Conservation (phyloP, 306 rosid species). For the Canavalia gladiata region DNA sequence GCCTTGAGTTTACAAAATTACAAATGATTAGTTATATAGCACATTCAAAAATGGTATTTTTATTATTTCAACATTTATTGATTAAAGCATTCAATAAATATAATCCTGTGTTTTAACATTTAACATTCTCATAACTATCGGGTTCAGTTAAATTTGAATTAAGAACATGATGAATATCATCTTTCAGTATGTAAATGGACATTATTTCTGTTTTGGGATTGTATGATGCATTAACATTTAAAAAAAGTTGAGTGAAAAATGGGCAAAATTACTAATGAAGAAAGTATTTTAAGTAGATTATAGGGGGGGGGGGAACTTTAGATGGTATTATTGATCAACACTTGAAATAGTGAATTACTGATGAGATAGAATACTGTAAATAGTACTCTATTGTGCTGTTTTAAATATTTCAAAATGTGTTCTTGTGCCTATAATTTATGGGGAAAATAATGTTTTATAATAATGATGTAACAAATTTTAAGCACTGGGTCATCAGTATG, state of each 20-base stretch:
- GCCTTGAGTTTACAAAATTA: slow-evolving; percentile 3
- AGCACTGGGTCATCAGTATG: neutral
- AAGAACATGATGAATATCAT: neutral
- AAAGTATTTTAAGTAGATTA: neutral
- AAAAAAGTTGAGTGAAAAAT: too few relatives aligned
- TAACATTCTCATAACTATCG: too few relatives aligned
- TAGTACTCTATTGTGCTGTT: neutral
- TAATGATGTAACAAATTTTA: neutral
- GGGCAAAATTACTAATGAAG: neutral
- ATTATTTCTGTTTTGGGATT: neutral
- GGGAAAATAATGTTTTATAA: neutral
- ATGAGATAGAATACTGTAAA: neutral
- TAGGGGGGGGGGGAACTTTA: neutral
- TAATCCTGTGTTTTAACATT: neutral
- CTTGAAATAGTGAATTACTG: neutral
- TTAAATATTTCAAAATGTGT: neutral
- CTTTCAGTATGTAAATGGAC: neutral
- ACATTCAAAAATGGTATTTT: too few relatives aligned
- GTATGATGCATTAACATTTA: too few relatives aligned
- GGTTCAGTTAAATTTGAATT: neutral
- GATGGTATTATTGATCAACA: neutral
- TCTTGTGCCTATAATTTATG: neutral
- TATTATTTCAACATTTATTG: too few relatives aligned
- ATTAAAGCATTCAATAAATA: neutral
- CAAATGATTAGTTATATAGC: too few relatives aligned